Percentiles rank a stretch among this genome's conserved stretches.
These are phyloP conservation scores for Diaporthe aspalathi DNA, from an alignment of 2,329 filamentous ascomycete genomes.

Conservation along the genomic window DNA sequence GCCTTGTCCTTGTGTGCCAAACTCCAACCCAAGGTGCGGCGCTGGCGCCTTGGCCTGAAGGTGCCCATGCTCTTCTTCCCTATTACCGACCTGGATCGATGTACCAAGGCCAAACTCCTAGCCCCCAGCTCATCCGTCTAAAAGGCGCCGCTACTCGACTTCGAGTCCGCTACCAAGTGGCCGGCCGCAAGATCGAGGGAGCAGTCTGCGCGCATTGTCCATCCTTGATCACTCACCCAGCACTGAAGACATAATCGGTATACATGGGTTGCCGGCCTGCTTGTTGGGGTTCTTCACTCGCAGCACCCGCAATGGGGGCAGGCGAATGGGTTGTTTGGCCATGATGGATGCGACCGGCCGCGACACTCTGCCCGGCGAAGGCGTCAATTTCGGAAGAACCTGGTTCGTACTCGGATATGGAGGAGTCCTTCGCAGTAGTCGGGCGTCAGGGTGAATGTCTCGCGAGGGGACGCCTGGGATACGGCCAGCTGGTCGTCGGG, in stretches of 20 bases:
- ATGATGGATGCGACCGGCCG: slow-evolving; percentile 48
- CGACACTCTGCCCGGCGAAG: slow-evolving; percentile 36
- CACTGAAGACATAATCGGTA: slow-evolving; percentile 68
- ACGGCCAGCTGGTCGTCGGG: not conserved
- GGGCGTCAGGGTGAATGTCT: not conserved
- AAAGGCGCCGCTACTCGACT: not conserved
- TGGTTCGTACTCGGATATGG: not conserved
- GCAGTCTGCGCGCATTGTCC: not conserved
- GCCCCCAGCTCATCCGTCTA: not conserved
- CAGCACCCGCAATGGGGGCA: slow-evolving; percentile 67
- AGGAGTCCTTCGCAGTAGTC: not conserved
- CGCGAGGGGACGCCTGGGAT: not conserved
- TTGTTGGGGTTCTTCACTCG: slow-evolving; percentile 66
- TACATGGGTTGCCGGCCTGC: slow-evolving; percentile 62
- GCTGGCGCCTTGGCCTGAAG: too few species aligned
- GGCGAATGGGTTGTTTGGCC: slow-evolving; percentile 64
- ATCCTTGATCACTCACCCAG: slow-evolving; percentile 57
- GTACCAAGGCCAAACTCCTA: not conserved
- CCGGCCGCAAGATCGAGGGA: not conserved
- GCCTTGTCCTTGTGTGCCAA: too few species aligned
- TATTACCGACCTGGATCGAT: too few species aligned
- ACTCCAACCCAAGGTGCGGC: too few species aligned
- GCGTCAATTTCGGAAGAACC: slow-evolving; percentile 16
- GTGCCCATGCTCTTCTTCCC: not conserved
- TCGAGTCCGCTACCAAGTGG: not conserved